Conservation (phyloP, 495 filamentous ascomycete species). For the Neurospora pannonica region DNA sequence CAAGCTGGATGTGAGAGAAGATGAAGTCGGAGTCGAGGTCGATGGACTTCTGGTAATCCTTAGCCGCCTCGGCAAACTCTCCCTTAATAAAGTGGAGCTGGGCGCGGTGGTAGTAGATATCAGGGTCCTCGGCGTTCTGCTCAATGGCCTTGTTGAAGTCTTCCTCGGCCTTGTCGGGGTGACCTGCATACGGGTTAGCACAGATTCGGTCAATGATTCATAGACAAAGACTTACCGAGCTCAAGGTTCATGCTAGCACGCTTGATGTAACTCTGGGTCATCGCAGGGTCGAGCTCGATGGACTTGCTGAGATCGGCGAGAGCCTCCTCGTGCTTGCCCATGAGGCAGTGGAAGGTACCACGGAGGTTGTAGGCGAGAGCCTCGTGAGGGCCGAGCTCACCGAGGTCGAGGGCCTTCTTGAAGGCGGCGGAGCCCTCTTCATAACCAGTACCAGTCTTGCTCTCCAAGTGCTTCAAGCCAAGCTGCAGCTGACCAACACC, state of each 20-base stretch:
- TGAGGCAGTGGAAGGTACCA: slow-evolving; percentile 88
- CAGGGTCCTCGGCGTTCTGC: slow-evolving; percentile 82
- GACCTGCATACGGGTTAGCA: slow-evolving; percentile 42
- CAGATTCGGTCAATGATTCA: too few relatives aligned
- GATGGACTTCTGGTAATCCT: slow-evolving; percentile 99
- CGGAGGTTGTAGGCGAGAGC: slow-evolving; percentile 92
- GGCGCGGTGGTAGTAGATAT: slow-evolving; percentile 98
- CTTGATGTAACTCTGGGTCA: slow-evolving; percentile 98
- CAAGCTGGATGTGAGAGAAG: slow-evolving; percentile 98
- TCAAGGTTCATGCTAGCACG: slow-evolving; percentile 96
- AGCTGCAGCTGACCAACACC: slow-evolving; percentile 78
- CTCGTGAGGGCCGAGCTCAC: slow-evolving; percentile 68
- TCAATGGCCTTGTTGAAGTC: slow-evolving; percentile 82
- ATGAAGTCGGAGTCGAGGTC: slow-evolving; percentile 93
- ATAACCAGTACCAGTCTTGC: slow-evolving; percentile 82
- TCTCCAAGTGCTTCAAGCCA: slow-evolving; percentile 69
- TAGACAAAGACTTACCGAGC: slow-evolving; percentile 52
- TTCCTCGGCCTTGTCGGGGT: slow-evolving; percentile 73
- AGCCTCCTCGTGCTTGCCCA: slow-evolving; percentile 75
- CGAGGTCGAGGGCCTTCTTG: slow-evolving; percentile 74
- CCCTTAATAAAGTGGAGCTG: slow-evolving; percentile 97
- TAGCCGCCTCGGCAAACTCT: slow-evolving; percentile 86
- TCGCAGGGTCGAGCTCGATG: slow-evolving; percentile 72
- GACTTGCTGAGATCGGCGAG: slow-evolving; percentile 81
- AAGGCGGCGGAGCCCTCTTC: slow-evolving; percentile 78